Evolutionary conservation across 495 filamentous ascomycete genomes (phyloP).

Genomic region (Aspergillus campestris): DNA sequence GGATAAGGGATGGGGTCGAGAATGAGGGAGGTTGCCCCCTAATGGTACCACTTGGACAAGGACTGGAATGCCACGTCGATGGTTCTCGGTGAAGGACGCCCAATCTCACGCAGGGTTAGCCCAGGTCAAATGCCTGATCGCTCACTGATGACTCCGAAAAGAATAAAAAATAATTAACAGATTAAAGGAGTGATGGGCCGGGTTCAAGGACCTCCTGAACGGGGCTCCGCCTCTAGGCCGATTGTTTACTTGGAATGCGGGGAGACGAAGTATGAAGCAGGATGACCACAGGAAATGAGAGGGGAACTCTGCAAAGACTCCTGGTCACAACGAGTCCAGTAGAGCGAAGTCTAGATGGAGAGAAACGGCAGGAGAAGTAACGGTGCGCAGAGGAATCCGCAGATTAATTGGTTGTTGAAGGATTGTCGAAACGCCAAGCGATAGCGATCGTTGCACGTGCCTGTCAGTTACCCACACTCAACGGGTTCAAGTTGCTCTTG

Average conservation of each 20-base stretch:
- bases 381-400: background rate
- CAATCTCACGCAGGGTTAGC: conserved; percentile 18
- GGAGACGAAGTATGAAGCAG: no score
- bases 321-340: no score
- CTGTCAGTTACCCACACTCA: background rate
- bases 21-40: conserved; percentile 12
- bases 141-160: conserved; percentile 4
- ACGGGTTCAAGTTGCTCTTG: background rate
- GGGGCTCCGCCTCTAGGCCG: background rate
- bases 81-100: conserved; percentile 2
- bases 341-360: background rate
- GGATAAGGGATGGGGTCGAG: conserved; percentile 10
- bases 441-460: background rate
- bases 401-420: background rate
- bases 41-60: conserved; percentile 17
- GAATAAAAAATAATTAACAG: conserved; percentile 1
- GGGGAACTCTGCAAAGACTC: no score
- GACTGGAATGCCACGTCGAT: conserved; percentile 32
- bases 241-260: no score
- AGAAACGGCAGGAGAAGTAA: background rate
- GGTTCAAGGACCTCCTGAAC: background rate
- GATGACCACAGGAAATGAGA: no score
- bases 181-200: background rate
- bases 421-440: conserved; percentile 5
- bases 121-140: conserved; percentile 6